These are phyloP conservation scores for Fistulinella cinereoalba DNA, from an alignment of 1,284 basidiomycete species.

Conservation along the genomic window DNA sequence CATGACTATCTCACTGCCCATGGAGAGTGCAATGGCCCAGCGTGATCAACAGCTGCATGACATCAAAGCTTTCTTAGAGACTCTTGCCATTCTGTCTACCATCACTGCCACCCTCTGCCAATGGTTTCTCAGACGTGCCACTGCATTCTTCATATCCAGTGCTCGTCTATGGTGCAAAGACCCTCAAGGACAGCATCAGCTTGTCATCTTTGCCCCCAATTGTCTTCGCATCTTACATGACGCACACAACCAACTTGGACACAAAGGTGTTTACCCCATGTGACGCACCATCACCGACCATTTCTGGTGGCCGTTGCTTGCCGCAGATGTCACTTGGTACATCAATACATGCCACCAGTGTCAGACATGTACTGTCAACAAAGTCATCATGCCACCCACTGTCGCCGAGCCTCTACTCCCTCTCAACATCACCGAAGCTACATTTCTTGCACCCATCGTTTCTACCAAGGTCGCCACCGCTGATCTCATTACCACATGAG, in stretches of 20 bases:
- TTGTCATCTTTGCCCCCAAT: neutral
- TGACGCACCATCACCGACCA: neutral
- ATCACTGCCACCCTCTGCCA: neutral
- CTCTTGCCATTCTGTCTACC: neutral
- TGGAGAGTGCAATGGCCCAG: neutral
- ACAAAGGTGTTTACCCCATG: neutral
- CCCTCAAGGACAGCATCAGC: neutral
- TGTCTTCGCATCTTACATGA: neutral
- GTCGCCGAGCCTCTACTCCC: slow-evolving; percentile 31
- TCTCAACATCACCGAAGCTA: slow-evolving; percentile 32
- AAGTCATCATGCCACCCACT: neutral
- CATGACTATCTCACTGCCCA: neutral
- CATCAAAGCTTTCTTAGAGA: neutral
- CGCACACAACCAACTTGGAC: neutral
- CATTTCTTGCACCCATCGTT: slow-evolving; percentile 18
- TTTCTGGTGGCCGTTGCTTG: slow-evolving; percentile 2
- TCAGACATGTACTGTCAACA: neutral
- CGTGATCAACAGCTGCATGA: neutral
- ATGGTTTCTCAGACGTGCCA: neutral
- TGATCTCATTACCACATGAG: neutral
- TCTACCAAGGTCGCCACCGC: neutral
- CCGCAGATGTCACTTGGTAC: neutral
- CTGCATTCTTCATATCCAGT: neutral
- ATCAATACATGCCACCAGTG: slow-evolving; percentile 8
- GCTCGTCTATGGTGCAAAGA: neutral